Conservation (phyloP, 306 rosid species). For the Citrullus colocynthis region DNA sequence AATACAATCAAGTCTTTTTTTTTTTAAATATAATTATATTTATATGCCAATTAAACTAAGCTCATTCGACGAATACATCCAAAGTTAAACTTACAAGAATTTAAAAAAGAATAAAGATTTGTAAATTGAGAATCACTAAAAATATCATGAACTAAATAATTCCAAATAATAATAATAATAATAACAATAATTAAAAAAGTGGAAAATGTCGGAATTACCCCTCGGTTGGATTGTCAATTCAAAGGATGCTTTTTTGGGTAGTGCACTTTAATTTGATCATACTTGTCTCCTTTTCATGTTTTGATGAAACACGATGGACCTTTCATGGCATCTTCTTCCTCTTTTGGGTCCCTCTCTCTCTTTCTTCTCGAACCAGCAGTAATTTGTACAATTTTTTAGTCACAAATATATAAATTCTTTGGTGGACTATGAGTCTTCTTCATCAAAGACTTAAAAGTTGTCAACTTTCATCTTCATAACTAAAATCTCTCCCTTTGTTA, state of each 20-base stretch:
- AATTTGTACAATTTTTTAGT: background rate
- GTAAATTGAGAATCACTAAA: no score
- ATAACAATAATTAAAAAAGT: no score
- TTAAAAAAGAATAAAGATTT: no score
- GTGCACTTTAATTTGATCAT: background rate
- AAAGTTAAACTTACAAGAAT: no score
- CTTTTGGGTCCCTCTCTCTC: background rate
- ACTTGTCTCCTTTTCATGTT: background rate
- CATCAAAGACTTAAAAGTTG: background rate
- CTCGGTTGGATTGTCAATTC: background rate
- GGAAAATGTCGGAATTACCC: background rate
- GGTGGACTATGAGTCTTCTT: background rate
- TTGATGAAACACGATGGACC: background rate
- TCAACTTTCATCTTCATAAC: background rate
- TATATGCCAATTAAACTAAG: no score
- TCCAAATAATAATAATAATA: no score
- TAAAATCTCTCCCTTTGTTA: no score
- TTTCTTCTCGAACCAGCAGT: background rate
- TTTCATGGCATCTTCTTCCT: constrained; percentile 2
- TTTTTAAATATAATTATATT: no score
- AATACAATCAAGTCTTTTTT: no score
- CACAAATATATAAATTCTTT: background rate
- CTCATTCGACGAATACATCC: no score
- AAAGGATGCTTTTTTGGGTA: background rate
- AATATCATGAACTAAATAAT: no score